Base-by-base conservation (phyloP, 2,329 filamentous ascomycete species). In the Calonectria montana region DNA sequence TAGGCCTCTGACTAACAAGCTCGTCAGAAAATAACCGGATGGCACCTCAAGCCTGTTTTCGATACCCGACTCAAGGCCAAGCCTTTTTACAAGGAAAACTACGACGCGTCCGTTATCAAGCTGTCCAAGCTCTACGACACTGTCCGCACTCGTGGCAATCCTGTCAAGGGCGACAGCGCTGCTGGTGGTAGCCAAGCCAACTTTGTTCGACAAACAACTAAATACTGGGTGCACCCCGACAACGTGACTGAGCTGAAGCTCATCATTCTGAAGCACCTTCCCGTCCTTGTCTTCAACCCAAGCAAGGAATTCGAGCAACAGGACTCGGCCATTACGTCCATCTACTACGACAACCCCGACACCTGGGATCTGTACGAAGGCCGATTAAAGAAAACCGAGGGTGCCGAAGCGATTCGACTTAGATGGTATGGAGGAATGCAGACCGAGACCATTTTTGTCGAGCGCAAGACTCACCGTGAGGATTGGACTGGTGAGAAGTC, bases 401-500 rank as follows among this genome's bases (percentile, higher is more conserved):
- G 97, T 61, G 97, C 97, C 2, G 97, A 99, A 85, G 97, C 97
- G 7, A 97, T 98, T 77, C 95, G 97, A 81, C 88, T 99, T 72
- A 91, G 97, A 76, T 99, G 97, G 97, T 99, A 99, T 81, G 97
- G 97, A 72, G 95, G 94, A 48, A 98, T 99, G 96, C 92, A 97
- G 79, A 95, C 88, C 65, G 96, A 98, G 81, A 97, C 94, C 67
- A 97, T 98, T 69, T 99, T 98, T 80, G 93, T 99, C 27, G 97
- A 99, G 87, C 91, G 97, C 74, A 99, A 99, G 86, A 99, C 97
- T 1, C 97, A 99, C 86, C 93, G 97, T 45, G 97, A 99, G 84
- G 97, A 99, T 83, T 99, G 97, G 97, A 99, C 97, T 0, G 97
- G 97, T 70, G 97, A 99, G 83, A 98, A 98, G 86, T 98, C 96